Evolutionary conservation across 441 rosid genomes (phyloP).

Genomic region (Mallotus repandus): DNA sequence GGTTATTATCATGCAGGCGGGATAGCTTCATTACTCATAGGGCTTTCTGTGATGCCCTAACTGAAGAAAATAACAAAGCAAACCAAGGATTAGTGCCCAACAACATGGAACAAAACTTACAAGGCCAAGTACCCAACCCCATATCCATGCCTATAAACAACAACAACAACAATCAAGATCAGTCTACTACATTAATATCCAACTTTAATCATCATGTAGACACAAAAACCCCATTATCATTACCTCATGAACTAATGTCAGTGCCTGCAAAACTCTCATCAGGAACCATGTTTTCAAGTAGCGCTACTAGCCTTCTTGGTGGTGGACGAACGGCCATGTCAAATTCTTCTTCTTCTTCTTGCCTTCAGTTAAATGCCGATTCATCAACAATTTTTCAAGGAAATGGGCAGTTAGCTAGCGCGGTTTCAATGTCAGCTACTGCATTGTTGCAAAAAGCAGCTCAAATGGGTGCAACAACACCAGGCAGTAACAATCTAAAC

Average conservation of each 20-base stretch:
- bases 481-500: slow-evolving; percentile 25
- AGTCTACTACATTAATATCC: slow-evolving; percentile 6
- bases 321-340: slow-evolving; percentile 15
- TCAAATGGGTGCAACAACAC: slow-evolving; percentile 52
- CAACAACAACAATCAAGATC: slow-evolving; percentile 7
- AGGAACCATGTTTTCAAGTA: slow-evolving; percentile 25
- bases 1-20: slow-evolving; percentile 37
- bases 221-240: slow-evolving; percentile 18
- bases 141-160: slow-evolving; percentile 26
- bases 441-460: slow-evolving; percentile 61
- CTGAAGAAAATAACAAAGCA: slow-evolving; percentile 41
- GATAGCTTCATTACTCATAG: slow-evolving; percentile 59
- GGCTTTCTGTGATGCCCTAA: slow-evolving; percentile 60
- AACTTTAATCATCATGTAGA: slow-evolving; percentile 19
- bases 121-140: slow-evolving; percentile 21
- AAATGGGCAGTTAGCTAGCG: neutral
- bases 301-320: slow-evolving; percentile 19
- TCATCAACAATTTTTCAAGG: slow-evolving; percentile 25
- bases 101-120: slow-evolving; percentile 20
- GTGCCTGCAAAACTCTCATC: slow-evolving; percentile 15
- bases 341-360: slow-evolving; percentile 13
- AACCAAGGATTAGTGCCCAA: slow-evolving; percentile 25
- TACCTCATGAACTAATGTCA: slow-evolving; percentile 23
- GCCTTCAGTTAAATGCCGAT: slow-evolving; percentile 30
- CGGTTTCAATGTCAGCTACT: slow-evolving; percentile 50